Base-by-base conservation (phyloP, 225 moss, liverwort and hornwort species). In the Marchantia paleacea region DNA sequence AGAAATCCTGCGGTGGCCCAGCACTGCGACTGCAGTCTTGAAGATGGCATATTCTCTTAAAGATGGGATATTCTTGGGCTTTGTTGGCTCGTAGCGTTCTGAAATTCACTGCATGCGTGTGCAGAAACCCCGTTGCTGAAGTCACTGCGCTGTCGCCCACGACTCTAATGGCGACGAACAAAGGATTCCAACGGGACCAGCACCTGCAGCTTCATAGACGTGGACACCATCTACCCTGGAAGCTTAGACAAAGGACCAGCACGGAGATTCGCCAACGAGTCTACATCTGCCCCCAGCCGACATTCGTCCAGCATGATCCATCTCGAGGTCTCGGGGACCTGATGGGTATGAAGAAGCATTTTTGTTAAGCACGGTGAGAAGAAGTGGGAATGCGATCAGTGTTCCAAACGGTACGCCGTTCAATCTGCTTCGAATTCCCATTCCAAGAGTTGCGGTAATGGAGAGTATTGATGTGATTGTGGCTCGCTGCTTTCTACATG, bases 331-430 rank as follows among this genome's bases (percentile, higher is more conserved):
- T 99, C 65, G 99, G 99, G 80, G 99, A 99, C 87, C 89, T 99
- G 80, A 99, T 94, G 78, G 99, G 99, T 77, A 99, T 99, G 68
- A 99, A 99, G 83, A 99, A 99, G 87, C 99, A 99, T 85, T 99
- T 99, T 88, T 99, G 99, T 91, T 80, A 99, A 99, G 87, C 99
- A 99, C 85, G 99, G 99, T 76, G 99, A 99, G 86, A 95, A 95
- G 85, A 99, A 99, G 88, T 99, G 99, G 99, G 95, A 99, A 90
- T 95, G 99, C 87, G 99, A 99, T 85, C 95, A 99, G 91, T 99
- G 99, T 87, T 94, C 99, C 62, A 99, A 99, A 91, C 92, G 99
- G 72, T 99, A 95, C 84, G 95, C 99, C 83, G 95, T 99, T 80
- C 99, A 99, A 86, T 99, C 95, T 71, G 99, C 95, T 84, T 99